Evolutionary conservation across 1,284 basidiomycete species (phyloP).

Genomic region (Boletus mariae): DNA sequence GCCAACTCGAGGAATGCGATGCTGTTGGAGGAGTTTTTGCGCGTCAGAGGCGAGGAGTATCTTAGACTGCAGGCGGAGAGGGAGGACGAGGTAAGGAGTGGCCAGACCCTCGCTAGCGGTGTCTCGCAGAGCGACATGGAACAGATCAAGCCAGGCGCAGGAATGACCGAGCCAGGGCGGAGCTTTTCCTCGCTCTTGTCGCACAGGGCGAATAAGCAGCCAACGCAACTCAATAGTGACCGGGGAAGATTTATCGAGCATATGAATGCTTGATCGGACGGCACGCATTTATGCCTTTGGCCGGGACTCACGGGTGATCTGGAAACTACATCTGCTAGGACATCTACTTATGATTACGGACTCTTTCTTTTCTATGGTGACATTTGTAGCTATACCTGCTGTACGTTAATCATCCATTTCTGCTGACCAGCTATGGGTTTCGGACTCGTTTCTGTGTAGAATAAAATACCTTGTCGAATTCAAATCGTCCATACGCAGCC

Average conservation of each 20-base stretch:
- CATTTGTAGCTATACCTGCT: not conserved
- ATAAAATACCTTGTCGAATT: not conserved
- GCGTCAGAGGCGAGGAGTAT: slow-evolving; percentile 63
- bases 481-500: no score
- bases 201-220: slow-evolving; percentile 9
- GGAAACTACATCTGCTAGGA: not conserved
- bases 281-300: not conserved
- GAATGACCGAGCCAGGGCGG: slow-evolving; percentile 24
- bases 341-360: not conserved
- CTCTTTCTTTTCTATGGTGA: not conserved
- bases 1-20: slow-evolving; percentile 88
- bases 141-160: slow-evolving; percentile 52
- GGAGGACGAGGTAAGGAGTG: slow-evolving; percentile 21
- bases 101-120: not conserved
- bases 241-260: slow-evolving; percentile 28
- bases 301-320: not conserved
- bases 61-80: slow-evolving; percentile 45
- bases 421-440: not conserved
- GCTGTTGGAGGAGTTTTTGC: slow-evolving; percentile 68
- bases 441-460: not conserved
- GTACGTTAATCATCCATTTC: not conserved
- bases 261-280: slow-evolving; percentile 11
- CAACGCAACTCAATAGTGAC: not conserved
- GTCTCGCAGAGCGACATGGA: slow-evolving; percentile 35
- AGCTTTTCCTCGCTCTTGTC: slow-evolving; percentile 11